Conservation (phyloP, 306 rosid genomes). For the Vigna nakashimae region DNA sequence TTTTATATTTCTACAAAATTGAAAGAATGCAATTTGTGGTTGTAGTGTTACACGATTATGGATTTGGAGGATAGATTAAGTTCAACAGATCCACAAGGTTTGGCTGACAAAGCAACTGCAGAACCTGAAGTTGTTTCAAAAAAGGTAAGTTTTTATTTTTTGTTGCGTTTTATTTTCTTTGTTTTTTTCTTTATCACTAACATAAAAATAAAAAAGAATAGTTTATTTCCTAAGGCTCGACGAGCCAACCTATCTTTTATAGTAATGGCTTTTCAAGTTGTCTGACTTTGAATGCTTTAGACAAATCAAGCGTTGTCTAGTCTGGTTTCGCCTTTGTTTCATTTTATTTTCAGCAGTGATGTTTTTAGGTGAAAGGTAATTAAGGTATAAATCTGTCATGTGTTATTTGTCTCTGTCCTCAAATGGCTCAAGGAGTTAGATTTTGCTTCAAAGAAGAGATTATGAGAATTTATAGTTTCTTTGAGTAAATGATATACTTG, state of each 20-base stretch:
- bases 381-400: neutral
- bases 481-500: too few species aligned
- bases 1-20: neutral
- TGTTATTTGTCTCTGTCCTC: neutral
- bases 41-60: neutral
- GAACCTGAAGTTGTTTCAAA: neutral
- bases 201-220: neutral
- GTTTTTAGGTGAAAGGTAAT: neutral
- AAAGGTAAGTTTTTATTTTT: slow-evolving; percentile 14
- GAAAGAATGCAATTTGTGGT: slow-evolving; percentile 20
- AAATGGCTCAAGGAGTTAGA: neutral
- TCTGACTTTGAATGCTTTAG: neutral
- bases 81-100: neutral
- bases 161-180: slow-evolving; percentile 7
- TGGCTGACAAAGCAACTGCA: neutral
- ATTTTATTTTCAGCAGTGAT: neutral
- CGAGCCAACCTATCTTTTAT: neutral
- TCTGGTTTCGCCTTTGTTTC: neutral
- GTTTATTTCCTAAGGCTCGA: neutral
- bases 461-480: neutral
- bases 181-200: neutral
- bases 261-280: slow-evolving; percentile 21
- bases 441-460: slow-evolving; percentile 11
- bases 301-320: neutral
- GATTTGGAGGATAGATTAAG: neutral